phyloP scores from a whole-genome alignment of 2,329 filamentous ascomycete species.

The Arachnomyces sp. region DNA sequence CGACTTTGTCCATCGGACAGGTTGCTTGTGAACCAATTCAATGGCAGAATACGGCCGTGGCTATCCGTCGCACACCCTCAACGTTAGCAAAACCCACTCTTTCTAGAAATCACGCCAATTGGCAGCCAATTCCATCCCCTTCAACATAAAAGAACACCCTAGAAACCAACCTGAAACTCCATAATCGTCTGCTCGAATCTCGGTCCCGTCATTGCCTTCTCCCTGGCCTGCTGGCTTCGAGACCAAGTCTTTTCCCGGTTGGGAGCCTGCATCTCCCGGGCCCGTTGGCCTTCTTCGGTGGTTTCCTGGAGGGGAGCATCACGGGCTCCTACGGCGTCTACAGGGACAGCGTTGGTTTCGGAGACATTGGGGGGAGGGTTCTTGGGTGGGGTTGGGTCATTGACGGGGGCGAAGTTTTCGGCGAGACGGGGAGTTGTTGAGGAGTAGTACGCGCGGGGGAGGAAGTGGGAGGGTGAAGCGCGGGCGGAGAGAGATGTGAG shows the following conservation, averaged over 20 bases:
- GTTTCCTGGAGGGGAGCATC: constrained; percentile 50
- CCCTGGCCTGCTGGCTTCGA: constrained; percentile 70
- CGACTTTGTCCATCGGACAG: constrained; percentile 82
- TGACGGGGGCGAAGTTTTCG: constrained; percentile 39
- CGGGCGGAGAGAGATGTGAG: constrained; percentile 38
- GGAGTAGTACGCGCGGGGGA: constrained; percentile 34
- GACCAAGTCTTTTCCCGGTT: constrained; percentile 80
- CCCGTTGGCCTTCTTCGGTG: constrained; percentile 46
- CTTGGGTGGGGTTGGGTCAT: constrained; percentile 48
- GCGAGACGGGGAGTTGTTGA: constrained; percentile 31
- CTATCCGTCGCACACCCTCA: constrained; percentile 39
- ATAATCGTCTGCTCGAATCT: constrained; percentile 97
- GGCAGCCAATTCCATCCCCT: constrained; percentile 1
- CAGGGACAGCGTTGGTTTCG: constrained; percentile 51
- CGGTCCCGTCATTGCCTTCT: constrained; percentile 81
- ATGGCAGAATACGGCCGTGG: constrained; percentile 85
- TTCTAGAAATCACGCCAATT: constrained; percentile 4
- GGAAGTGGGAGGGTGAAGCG: constrained; percentile 21
- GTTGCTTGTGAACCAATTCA: constrained; percentile 90
- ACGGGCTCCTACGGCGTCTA: constrained; percentile 39
- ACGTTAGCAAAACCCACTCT: not conserved
- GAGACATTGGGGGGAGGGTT: constrained; percentile 48
- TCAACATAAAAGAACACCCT: not conserved
- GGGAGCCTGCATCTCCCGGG: constrained; percentile 66
- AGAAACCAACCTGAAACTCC: constrained; percentile 67